These are phyloP conservation scores for Schoenoplectus tabernaemontani DNA, from an alignment of 202 grass and related monocot genomes.

Conservation along the genomic window DNA sequence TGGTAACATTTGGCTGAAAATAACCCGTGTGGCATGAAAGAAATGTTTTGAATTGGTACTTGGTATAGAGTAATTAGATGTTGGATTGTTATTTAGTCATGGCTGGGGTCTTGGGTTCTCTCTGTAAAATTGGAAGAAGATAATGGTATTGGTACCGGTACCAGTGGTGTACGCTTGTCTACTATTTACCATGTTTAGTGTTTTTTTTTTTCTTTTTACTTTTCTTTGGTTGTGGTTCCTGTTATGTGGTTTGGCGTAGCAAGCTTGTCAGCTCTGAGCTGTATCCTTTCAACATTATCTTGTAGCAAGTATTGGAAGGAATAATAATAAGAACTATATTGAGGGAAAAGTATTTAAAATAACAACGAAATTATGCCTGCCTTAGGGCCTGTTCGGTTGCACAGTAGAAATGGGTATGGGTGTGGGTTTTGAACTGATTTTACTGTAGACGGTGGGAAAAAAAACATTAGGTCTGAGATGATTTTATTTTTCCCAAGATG, in stretches of 20 bases:
- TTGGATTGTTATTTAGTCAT: background rate
- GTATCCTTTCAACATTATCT: slow-evolving; percentile 4
- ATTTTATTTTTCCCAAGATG: too few species aligned
- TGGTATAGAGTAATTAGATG: slow-evolving; percentile 10
- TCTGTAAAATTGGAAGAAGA: background rate
- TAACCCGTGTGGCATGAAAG: background rate
- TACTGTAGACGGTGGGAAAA: too few species aligned
- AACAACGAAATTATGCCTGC: background rate
- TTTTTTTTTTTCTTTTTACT: background rate
- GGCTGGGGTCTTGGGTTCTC: background rate
- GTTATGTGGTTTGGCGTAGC: background rate
- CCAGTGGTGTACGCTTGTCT: background rate
- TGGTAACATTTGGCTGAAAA: background rate
- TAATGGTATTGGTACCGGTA: background rate
- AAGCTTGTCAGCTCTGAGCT: background rate
- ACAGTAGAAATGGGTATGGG: too few species aligned
- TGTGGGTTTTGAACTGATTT: too few species aligned
- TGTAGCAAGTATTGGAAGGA: slow-evolving; percentile 5
- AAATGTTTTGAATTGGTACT: background rate
- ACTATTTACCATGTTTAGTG: background rate
- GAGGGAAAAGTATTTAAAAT: background rate
- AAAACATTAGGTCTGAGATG: too few species aligned
- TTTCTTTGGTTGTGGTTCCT: slow-evolving; percentile 2
- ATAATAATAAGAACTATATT: background rate
- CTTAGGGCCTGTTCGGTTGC: too few species aligned